Evolutionary conservation across 2,329 filamentous ascomycete species (phyloP), one percentile per base, ranked within the genome.

Genomic region (Exophiala mesophila): DNA sequence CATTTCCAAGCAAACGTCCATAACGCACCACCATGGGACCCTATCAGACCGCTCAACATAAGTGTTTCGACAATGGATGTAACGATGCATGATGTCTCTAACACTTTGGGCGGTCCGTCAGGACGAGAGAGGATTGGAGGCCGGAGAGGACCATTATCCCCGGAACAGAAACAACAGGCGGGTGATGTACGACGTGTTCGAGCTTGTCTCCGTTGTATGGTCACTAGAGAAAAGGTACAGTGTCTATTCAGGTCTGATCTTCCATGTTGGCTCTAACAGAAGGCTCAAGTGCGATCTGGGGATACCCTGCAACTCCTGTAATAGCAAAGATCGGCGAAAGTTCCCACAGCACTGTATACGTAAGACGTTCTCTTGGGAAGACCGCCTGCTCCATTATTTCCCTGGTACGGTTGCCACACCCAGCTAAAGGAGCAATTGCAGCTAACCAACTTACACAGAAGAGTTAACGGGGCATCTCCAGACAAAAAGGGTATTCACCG

Each of bases 211-310:
- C 50, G 50, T 8, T 53, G 50, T 29, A 36, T 29, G 7, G 45
- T 48, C 29, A 53, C 50, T 45, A 53, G 38, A 31, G 50, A 53
- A 37, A 53, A 47, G 38, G 49, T 48, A 34, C 12, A 10, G 10
- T 13, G 7, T 16, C n/a, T 12, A 13, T 31, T 31, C 17, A 7
- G 5, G 5, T 16, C 5, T 6, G 29, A 31, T 13, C 5, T 6
- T 16, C n/a, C n/a, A 6, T 13, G 5, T 5, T 13, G 5, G 5
- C 17, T 48, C 28, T 58, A 53, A 10, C 28, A 19, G 16, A 16
- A 33, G 8, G 45, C 52, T 23, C 55, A 49, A 16, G 52, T 53
- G 47, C 32, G 47, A 46, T 30, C 26, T 26, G 7, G 12, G 26
- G 17, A 28, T 36, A 23, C 45, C 42, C 4, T 50, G 45, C 29